Evolutionary conservation across 768 basidiomycete species (phyloP).

Genomic region (Nidula microcarpa): DNA sequence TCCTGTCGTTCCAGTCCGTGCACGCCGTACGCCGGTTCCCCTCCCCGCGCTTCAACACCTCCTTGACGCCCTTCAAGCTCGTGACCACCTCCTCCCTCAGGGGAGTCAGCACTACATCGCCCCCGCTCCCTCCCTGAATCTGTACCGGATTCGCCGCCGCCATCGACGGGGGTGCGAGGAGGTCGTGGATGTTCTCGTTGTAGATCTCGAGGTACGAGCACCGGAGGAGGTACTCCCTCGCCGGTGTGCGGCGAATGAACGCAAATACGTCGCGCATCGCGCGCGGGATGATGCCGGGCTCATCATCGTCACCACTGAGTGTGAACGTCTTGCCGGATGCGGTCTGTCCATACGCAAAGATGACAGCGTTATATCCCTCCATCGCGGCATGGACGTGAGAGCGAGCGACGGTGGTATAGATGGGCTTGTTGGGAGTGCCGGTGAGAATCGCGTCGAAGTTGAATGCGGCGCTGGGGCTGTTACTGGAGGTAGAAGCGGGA

Average conservation of each 20-base stretch:
- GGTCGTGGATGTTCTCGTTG: conserved; percentile 85
- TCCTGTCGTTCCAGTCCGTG: conserved; percentile 99
- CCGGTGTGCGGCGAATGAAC: conserved; percentile 71
- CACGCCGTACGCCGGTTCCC: conserved; percentile 85
- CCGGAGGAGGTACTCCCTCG: conserved; percentile 88
- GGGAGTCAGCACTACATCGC: conserved; percentile 65
- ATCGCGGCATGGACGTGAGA: conserved; percentile 88
- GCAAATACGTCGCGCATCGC: conserved; percentile 91
- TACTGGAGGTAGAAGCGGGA: conserved; percentile 19
- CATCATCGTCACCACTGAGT: conserved; percentile 70
- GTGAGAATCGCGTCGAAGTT: conserved; percentile 76
- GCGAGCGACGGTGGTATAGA: conserved; percentile 73
- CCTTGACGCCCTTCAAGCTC: conserved; percentile 79
- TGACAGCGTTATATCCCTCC: conserved; percentile 95
- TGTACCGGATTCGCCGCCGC: conserved; percentile 61
- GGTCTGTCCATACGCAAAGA: conserved; percentile 95
- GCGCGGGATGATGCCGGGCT: conserved; percentile 93
- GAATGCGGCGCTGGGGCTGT: conserved; percentile 33
- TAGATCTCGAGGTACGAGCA: conserved; percentile 98
- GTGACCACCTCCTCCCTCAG: conserved; percentile 94
- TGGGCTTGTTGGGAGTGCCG: conserved; percentile 73
- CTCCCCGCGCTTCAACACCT: conserved; percentile 84
- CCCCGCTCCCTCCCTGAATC: conserved; percentile 63
- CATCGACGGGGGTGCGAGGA: conserved; percentile 69
- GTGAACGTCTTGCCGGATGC: conserved; percentile 59